Base-by-base conservation (phyloP, 176 grass and related monocot genomes). In the Cocos nucifera region DNA sequence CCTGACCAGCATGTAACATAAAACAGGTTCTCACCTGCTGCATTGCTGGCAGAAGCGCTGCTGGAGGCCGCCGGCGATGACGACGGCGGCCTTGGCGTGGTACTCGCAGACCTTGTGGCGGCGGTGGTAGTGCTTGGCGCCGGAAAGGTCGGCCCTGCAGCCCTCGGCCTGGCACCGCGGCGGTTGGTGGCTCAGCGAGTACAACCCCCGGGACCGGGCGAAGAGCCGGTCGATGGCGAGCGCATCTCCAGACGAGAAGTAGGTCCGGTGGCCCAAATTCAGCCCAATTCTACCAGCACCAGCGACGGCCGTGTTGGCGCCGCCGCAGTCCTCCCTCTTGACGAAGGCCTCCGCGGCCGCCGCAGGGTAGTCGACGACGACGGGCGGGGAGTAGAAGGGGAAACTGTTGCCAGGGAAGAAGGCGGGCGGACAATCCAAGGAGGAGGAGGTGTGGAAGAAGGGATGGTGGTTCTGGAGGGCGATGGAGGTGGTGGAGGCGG, bases 11-110 rank as follows among this genome's bases (percentile, higher is more conserved):
- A 14, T 12, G 12, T 44, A 14, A 44, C 9, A 12, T 44, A 12
- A 44, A 44, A 12, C 35, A 44, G 35, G 35, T 8, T 44, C 35
- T 44, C 32, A 90, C 86, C 86, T 82, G 82, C 86, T 90, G 75
- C 86, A 90, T 77, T 90, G 86, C 71, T 90, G 86, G 64, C 86
- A 90, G 69, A 90, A 90, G 54, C 86, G 85, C 74, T 90, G 86
- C 28, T 82, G 82, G 19, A 82, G 67, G 0, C 86, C 86, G 5
- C 78, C 86, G 12, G 77, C 75, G 22, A 83, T 82, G 72, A 90
- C 86, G 28, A 76, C 63, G 0, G 86, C 61, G 5, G 78, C 82
- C 82, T 90, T 90, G 58, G 86, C 82, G 67, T 90, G 86, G 72
- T 79, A 76, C 59, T 90, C 86, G 76, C 86, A 90, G 8, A 90